phyloP scores from a whole-genome alignment of 2,329 filamentous ascomycete genomes.

The Huntiella moniliformis region DNA sequence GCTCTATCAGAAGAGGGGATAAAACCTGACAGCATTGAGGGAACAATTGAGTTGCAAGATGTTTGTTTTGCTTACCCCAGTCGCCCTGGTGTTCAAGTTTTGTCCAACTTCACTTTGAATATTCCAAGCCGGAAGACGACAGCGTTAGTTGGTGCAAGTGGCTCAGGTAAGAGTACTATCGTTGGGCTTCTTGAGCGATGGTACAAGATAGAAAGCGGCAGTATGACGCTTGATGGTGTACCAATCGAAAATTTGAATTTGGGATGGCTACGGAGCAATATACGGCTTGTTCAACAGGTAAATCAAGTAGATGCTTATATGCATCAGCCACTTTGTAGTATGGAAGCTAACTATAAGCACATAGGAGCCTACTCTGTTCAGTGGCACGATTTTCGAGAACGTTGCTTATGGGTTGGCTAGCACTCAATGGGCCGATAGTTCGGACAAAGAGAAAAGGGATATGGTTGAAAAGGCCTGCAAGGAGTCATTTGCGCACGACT shows the following conservation, averaged over 20 bases:
- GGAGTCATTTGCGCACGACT: conserved; percentile 49
- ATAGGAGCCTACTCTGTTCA: conserved; percentile 42
- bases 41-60: conserved; percentile 28
- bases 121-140: conserved; percentile 29
- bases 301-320: conserved; percentile 22
- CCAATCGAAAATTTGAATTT: conserved; percentile 42
- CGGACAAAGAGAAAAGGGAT: conserved; percentile 12
- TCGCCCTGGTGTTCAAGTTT: conserved; percentile 29
- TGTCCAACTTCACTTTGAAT: conserved; percentile 23
- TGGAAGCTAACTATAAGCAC: neutral
- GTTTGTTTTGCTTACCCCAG: conserved; percentile 39
- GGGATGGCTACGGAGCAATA: conserved; percentile 56
- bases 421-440: conserved; percentile 27
- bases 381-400: conserved; percentile 61
- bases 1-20: conserved; percentile 23
- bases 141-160: conserved; percentile 38
- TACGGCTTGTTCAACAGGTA: conserved; percentile 68
- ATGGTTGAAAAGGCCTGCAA: conserved; percentile 40
- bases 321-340: neutral
- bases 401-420: conserved; percentile 48
- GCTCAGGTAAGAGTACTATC: conserved; percentile 48
- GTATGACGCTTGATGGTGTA: conserved; percentile 49
- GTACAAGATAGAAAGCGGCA: conserved; percentile 47
- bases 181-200: conserved; percentile 63
- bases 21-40: conserved; percentile 15